Conservation (phyloP, 768 basidiomycete species). For the Phylloporus scabripes region DNA sequence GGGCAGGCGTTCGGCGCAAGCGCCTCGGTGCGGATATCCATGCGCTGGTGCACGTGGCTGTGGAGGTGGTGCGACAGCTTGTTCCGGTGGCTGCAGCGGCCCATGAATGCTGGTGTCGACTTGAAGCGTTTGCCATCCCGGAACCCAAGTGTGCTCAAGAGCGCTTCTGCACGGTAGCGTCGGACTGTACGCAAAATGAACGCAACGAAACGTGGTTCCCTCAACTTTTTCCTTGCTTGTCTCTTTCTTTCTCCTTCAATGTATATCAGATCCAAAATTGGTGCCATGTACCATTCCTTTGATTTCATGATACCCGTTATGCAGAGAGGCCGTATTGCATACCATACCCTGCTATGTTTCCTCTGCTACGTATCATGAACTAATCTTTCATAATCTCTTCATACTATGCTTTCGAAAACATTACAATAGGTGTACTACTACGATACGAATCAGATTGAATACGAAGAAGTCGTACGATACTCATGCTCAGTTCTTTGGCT, state of each 20-base stretch:
- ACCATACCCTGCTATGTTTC: conserved; percentile 1
- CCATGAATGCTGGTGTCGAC: background rate
- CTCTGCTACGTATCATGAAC: conserved; percentile 7
- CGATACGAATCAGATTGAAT: background rate
- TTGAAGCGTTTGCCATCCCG: background rate
- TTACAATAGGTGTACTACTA: conserved; percentile 20
- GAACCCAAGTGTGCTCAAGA: conserved; percentile 3
- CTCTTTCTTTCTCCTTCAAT: background rate
- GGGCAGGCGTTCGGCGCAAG: conserved; percentile 24
- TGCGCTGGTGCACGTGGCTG: conserved; percentile 24
- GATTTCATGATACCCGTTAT: conserved; percentile 6
- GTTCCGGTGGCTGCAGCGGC: conserved; percentile 1
- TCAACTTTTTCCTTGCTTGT: background rate
- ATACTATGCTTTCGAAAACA: conserved; percentile 1
- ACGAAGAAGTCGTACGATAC: background rate
- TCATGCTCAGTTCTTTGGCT: conserved; percentile 1
- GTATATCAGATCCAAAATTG: background rate
- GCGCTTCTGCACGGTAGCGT: conserved; percentile 1
- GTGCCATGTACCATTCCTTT: conserved; percentile 3
- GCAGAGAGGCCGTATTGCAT: background rate
- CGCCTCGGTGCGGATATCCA: conserved; percentile 17
- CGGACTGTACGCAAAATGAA: background rate
- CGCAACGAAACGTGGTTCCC: background rate
- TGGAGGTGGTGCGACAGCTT: conserved; percentile 10
- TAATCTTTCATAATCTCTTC: background rate